A percentile compares a stretch with the other conserved stretches of the same genome.
phyloP scores from a whole-genome alignment of 1,284 basidiomycete genomes.

The Ganoderma boninense region DNA sequence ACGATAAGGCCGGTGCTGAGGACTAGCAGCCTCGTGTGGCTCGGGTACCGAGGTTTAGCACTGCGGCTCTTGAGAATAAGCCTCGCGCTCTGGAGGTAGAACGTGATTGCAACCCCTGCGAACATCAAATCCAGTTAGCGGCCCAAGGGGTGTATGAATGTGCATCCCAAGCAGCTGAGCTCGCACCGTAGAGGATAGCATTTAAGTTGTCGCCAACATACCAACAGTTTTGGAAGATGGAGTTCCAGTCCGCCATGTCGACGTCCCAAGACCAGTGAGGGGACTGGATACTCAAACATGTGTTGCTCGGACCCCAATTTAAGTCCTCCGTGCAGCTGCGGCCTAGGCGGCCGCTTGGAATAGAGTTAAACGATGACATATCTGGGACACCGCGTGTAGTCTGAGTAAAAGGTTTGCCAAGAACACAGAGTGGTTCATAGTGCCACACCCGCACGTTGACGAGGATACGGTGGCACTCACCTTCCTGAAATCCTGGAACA shows the following conservation, averaged over 20 bases:
- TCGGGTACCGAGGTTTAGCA: background rate
- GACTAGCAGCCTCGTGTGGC: conserved; percentile 20
- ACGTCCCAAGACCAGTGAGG: too few relatives aligned
- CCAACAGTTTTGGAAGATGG: background rate
- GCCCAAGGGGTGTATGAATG: background rate
- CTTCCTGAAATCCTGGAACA: too few relatives aligned
- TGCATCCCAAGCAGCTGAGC: background rate
- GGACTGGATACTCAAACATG: too few relatives aligned
- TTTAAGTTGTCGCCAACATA: conserved; percentile 7
- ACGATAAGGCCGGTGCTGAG: conserved; percentile 31
- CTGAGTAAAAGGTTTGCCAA: too few relatives aligned
- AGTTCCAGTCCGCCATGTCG: background rate
- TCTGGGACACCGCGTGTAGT: too few relatives aligned
- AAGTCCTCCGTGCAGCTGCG: too few relatives aligned
- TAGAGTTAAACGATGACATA: too few relatives aligned
- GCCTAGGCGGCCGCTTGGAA: too few relatives aligned
- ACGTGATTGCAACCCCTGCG: conserved; percentile 30
- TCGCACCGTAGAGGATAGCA: conserved; percentile 10
- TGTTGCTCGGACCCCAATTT: too few relatives aligned
- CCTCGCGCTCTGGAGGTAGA: conserved; percentile 26
- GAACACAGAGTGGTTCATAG: too few relatives aligned
- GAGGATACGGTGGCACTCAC: too few relatives aligned
- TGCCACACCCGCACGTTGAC: too few relatives aligned
- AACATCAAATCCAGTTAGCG: background rate
- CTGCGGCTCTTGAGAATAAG: conserved; percentile 4